These are phyloP conservation scores for Debaryomyces maramus DNA, from an alignment of 805 yeast genomes.

Conservation along the genomic window DNA sequence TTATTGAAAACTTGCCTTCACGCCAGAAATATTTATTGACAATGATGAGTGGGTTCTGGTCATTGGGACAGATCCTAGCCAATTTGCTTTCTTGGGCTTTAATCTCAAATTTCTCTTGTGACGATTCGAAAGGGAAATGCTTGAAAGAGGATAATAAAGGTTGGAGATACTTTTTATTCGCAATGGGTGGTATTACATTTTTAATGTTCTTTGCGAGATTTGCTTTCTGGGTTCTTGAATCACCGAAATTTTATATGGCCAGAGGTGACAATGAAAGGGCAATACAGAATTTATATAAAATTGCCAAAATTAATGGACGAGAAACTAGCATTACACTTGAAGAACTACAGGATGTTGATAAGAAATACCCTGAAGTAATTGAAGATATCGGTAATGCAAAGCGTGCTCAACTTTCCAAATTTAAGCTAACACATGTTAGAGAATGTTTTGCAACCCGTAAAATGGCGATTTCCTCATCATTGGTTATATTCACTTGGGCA, in stretches of 20 bases:
- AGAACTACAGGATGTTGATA: constrained; percentile 47
- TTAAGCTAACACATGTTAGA: constrained; percentile 38
- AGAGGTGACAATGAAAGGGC: constrained; percentile 54
- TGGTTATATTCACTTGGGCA: constrained; percentile 52
- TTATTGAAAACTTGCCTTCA: constrained; percentile 29
- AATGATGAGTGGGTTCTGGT: constrained; percentile 57
- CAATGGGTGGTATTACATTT: constrained; percentile 53
- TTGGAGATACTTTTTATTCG: constrained; percentile 59
- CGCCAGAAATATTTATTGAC: constrained; percentile 28
- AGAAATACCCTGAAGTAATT: constrained; percentile 7
- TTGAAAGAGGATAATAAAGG: constrained; percentile 53
- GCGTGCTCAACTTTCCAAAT: constrained; percentile 24
- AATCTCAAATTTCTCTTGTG: constrained; percentile 50
- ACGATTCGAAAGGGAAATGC: constrained; percentile 33
- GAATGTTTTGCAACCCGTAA: constrained; percentile 47
- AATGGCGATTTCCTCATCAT: constrained; percentile 44
- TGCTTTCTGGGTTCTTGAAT: constrained; percentile 46
- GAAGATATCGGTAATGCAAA: constrained; percentile 21
- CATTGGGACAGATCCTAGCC: constrained; percentile 59
- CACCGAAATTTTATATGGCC: constrained; percentile 56
- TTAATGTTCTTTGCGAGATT: constrained; percentile 37
- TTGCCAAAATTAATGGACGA: constrained; percentile 48
- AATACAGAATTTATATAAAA: constrained; percentile 38
- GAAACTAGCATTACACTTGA: constrained; percentile 44
- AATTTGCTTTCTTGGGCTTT: constrained; percentile 56